Percentiles rank a stretch among this genome's conserved stretches.
Conservation (phyloP, 2,329 filamentous ascomycete species). For the Exophiala sp. region DNA sequence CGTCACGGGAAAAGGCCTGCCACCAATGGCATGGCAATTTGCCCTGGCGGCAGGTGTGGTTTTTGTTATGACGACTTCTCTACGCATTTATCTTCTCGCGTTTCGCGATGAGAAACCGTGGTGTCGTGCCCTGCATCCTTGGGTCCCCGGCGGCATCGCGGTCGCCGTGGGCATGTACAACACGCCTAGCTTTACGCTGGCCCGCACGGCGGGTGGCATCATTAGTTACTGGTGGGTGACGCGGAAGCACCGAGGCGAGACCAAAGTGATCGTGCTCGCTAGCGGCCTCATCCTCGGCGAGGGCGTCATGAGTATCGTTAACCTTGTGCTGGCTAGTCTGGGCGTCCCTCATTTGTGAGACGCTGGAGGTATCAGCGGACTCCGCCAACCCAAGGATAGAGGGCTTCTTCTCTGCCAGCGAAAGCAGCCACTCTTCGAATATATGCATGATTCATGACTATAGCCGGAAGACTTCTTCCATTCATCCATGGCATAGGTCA, state of each 20-base stretch:
- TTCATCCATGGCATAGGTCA: too few species aligned
- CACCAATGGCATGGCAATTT: slow-evolving; percentile 74
- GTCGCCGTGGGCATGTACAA: slow-evolving; percentile 99
- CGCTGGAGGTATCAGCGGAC: background rate
- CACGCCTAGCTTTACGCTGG: slow-evolving; percentile 88
- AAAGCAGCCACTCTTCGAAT: too few species aligned
- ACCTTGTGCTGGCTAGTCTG: slow-evolving; percentile 72
- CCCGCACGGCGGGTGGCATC: slow-evolving; percentile 72
- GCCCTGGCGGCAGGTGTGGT: slow-evolving; percentile 67
- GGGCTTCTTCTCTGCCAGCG: too few species aligned
- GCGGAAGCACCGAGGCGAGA: slow-evolving; percentile 42
- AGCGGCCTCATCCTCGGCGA: slow-evolving; percentile 87
- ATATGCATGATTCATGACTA: too few species aligned
- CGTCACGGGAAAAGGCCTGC: slow-evolving; percentile 84
- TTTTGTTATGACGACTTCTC: slow-evolving; percentile 64
- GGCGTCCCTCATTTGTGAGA: slow-evolving; percentile 64
- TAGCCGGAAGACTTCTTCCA: too few species aligned
- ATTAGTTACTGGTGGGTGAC: slow-evolving; percentile 71
- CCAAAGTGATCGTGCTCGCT: slow-evolving; percentile 82
- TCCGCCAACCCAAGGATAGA: too few species aligned
- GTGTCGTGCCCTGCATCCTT: slow-evolving; percentile 37
- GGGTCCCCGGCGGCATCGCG: slow-evolving; percentile 86
- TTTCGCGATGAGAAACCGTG: slow-evolving; percentile 22
- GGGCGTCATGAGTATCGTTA: slow-evolving; percentile 85
- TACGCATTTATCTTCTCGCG: slow-evolving; percentile 51